Percentiles rank a stretch among this genome's conserved stretches.
Evolutionary conservation across 2,329 filamentous ascomycete genomes (phyloP).

Genomic region (Xylariaceae sp.): DNA sequence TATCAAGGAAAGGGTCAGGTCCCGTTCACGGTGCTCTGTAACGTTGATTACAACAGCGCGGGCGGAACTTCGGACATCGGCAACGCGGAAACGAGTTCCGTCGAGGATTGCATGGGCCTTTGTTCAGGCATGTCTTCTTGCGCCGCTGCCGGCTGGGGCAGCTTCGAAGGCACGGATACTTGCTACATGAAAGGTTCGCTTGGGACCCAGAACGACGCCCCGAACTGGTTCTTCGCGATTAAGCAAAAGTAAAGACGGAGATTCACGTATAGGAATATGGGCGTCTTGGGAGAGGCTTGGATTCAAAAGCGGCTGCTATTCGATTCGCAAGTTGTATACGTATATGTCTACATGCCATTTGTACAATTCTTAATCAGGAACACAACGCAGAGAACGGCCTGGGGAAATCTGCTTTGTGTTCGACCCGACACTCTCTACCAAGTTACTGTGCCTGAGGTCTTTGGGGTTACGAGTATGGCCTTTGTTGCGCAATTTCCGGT

Average conservation of each 20-base stretch:
- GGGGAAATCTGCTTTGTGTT: too few species aligned
- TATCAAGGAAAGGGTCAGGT: slow-evolving; percentile 28
- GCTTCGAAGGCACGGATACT: slow-evolving; percentile 27
- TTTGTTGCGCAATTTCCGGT: too few species aligned
- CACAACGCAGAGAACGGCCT: neutral
- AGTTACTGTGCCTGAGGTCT: too few species aligned
- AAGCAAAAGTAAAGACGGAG: slow-evolving; percentile 22
- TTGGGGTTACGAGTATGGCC: too few species aligned
- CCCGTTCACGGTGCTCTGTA: slow-evolving; percentile 39
- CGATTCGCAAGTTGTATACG: neutral
- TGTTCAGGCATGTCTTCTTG: slow-evolving; percentile 37
- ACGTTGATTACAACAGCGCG: slow-evolving; percentile 39
- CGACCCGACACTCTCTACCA: too few species aligned
- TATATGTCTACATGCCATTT: neutral
- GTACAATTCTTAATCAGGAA: too few species aligned
- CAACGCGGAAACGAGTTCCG: slow-evolving; percentile 25
- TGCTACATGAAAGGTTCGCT: slow-evolving; percentile 43
- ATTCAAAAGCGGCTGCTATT: neutral
- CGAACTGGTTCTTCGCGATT: slow-evolving; percentile 39
- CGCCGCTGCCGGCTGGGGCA: slow-evolving; percentile 41
- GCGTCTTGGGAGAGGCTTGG: neutral
- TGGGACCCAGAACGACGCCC: slow-evolving; percentile 30
- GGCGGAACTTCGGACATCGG: slow-evolving; percentile 36
- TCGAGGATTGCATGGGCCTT: slow-evolving; percentile 38
- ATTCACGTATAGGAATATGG: neutral